Conservation (phyloP, 1,284 basidiomycete genomes). For the Vanrija humicola region DNA sequence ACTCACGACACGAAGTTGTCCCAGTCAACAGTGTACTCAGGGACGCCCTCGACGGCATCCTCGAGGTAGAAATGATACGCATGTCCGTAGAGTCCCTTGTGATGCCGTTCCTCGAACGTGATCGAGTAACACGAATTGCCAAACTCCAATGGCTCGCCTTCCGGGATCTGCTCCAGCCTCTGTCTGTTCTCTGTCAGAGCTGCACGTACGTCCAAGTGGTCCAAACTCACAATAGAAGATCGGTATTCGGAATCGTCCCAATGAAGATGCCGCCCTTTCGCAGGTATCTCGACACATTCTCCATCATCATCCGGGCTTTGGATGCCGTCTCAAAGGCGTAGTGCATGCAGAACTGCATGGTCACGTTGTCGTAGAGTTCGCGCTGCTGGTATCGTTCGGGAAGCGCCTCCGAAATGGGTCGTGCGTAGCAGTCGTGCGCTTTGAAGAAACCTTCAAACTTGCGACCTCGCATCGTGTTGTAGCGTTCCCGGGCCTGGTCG, state of each 20-base stretch:
- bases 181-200: slow-evolving; percentile 51
- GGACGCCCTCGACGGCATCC: slow-evolving; percentile 95
- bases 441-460: slow-evolving; percentile 76
- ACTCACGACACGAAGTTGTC: slow-evolving; percentile 79
- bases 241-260: slow-evolving; percentile 88
- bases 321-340: slow-evolving; percentile 89
- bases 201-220: background rate
- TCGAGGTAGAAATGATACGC: slow-evolving; percentile 88
- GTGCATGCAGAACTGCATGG: slow-evolving; percentile 99
- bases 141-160: slow-evolving; percentile 65
- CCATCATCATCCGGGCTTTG: slow-evolving; percentile 87
- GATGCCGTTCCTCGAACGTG: slow-evolving; percentile 66
- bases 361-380: slow-evolving; percentile 78
- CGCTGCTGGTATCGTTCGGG: slow-evolving; percentile 56
- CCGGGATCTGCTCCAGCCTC: slow-evolving; percentile 64
- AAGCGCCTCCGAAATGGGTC: slow-evolving; percentile 66
- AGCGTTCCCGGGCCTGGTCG: slow-evolving; percentile 77
- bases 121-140: slow-evolving; percentile 89
- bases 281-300: slow-evolving; percentile 80
- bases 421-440: slow-evolving; percentile 81
- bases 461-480: slow-evolving; percentile 53
- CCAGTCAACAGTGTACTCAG: slow-evolving; percentile 95
- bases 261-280: slow-evolving; percentile 81
- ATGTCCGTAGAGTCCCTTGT: slow-evolving; percentile 74
- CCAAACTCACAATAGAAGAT: slow-evolving; percentile 65